Evolutionary conservation across 352 stramenopile genomes (phyloP), one percentile per base, ranked within the genome.

Genomic region (Pythium rishiriense): DNA sequence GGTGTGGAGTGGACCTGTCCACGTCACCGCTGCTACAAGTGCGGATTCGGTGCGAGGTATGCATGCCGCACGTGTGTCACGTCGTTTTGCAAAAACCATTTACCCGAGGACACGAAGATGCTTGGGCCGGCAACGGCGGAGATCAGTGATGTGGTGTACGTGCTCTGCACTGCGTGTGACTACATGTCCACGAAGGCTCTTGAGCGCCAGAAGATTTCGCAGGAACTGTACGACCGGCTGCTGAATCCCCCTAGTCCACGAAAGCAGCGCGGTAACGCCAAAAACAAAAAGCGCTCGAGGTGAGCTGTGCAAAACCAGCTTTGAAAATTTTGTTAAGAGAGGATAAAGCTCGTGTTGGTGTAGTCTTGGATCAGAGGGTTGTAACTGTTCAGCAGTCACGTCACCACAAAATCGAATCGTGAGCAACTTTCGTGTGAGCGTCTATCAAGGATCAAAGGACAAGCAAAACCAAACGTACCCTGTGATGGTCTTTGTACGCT

Each of bases 331-430:
- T 50, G 25, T 74, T 85, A 92, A 46, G 83, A 92, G 35, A 97
- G 69, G 26, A 97, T 88, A 64, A 97, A 93, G 67, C 85, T 94
- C 24, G 88, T 95, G 73, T 97, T 97, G 57, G 77, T 79, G 68
- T 96, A 97, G 69, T 97, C 90, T 57, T 96, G 83, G 7, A 97
- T 55, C 45, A 97, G 62, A 19, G 90, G 90, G 51, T 97, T 96
- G 79, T 95, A 97, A 31, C 88, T 94, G 37, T 51, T 51, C 42
- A 4, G 2, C 17, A 50, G 29, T 35, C 25, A 28, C 41, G n/a
- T 6, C 19, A 28, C 28, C 17, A 41, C 12, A 29, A 43, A 21
- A 43, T 15, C 25, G 4, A 26, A 41, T 19, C 26, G 53, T 51
- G 39, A 60, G 52, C 22, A 25, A 39, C n/a, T 5, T 12, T n/a